These are phyloP conservation scores for Fistulifera pelliculosa DNA, from an alignment of 108 stramenopile species.

Conservation along the genomic window DNA sequence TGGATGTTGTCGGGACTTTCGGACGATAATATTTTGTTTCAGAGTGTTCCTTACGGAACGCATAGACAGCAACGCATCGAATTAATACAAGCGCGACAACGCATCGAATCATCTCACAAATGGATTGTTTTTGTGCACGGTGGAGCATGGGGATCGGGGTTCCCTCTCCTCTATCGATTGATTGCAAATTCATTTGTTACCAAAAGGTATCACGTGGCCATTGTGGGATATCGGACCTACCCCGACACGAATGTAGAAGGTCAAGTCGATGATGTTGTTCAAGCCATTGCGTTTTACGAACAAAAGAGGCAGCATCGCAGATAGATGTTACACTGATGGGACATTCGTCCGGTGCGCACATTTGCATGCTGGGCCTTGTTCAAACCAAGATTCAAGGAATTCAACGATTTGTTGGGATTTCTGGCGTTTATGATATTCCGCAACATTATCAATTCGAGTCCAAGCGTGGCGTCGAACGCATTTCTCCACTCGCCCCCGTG, in stretches of 20 bases:
- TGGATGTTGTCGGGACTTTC: background rate
- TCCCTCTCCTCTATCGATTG: constrained; percentile 72
- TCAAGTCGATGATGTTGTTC: constrained; percentile 54
- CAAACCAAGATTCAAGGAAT: background rate
- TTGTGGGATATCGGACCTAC: constrained; percentile 74
- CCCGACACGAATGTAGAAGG: constrained; percentile 40
- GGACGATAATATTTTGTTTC: background rate
- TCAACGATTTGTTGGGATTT: constrained; percentile 15
- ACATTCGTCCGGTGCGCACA: constrained; percentile 76
- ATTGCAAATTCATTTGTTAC: constrained; percentile 52
- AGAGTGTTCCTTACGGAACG: constrained; percentile 4
- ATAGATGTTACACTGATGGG: constrained; percentile 53
- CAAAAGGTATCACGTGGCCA: constrained; percentile 39
- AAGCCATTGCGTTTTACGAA: constrained; percentile 15
- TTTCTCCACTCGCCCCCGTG: constrained; percentile 22
- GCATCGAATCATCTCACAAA: constrained; percentile 1
- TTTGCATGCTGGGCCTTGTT: constrained; percentile 45
- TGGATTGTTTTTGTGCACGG: constrained; percentile 54
- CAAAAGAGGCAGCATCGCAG: constrained; percentile 18
- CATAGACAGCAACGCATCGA: constrained; percentile 1
- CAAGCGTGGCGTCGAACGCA: constrained; percentile 17
- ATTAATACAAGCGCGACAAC: background rate
- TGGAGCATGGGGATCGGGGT: constrained; percentile 76
- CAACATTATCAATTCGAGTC: constrained; percentile 25
- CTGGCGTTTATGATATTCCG: constrained; percentile 26